Evolutionary conservation across 75 land plant genomes (phyloP), one percentile per base, ranked within the genome.

Genomic region (Picea glauca): DNA sequence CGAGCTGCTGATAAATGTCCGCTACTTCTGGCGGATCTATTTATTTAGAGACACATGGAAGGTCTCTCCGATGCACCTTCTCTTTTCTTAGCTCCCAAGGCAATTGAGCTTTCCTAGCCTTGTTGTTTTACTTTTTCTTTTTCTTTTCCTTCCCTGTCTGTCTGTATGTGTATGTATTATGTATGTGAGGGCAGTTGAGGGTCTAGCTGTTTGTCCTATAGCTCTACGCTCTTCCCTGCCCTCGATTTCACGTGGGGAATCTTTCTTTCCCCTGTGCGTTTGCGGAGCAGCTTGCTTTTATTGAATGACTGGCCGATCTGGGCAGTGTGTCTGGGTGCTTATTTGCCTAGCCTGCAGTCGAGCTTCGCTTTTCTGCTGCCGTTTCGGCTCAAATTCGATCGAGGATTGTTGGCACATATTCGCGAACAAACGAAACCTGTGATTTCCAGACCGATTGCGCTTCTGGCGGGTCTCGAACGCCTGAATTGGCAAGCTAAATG

Each of bases 241-340:
- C 70, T 32, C 70, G 40, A 66, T 66, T 66, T 66, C 70, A 66
- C 70, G 70, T 66, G 70, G 33, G 70, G 70, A 66, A 66, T 66
- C 70, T 66, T 66, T 30, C 64, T 62, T 66, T 66, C 17, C 5
- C 70, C 7, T 33, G 70, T 17, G 70, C 70, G 13, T 66, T 66
- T 33, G 35, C 35, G 70, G 4, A 63, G 70, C 43, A 66, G 33
- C 20, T 20, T 35, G 70, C 70, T 66, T 38, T 66, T 66, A 35
- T 66, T 66, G 8, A 35, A 35, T 66, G 43, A 66, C n/a, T 66
- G 70, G 70, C 7, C 8, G 70, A 66, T 66, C 38, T 66, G 70
- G 70, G 70, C 70, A 43, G 70, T 33, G 70, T 9, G 11, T 50
- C 56, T 50, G 12, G 56, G 12, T 50, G 12, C 9, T 50, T 50